Base-by-base conservation (phyloP, 1,139 yeast genomes). In the Wickerhamomyces sp. region DNA sequence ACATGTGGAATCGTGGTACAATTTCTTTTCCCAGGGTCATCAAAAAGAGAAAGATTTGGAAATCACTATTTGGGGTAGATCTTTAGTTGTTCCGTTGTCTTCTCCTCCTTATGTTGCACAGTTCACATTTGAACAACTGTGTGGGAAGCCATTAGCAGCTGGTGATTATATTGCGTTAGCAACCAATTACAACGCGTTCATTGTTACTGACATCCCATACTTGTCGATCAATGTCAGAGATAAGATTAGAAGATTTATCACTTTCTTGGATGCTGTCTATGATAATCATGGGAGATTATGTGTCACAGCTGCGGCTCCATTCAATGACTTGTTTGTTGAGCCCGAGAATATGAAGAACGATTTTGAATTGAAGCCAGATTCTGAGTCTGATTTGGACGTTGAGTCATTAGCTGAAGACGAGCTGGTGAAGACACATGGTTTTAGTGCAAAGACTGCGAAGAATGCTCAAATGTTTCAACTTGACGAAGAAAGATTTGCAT, bases 401-500 rank as follows among this genome's bases (percentile, higher is more conserved):
- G 49, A 41, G 4, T 50, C 52, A 6, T 39, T 56, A 4, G 75
- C 73, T 34, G 69, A 78, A 49, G 89, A 84, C 55, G 81, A 78
- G 30, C 69, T 84, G 62, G 86, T 83, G 30, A 73, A 73, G 11
- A 76, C 80, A 50, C 88, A 84, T 61, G 95, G 93, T 1, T 83
- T 85, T 52, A 87, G 84, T 54, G 78, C 81, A 51, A 81, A 80
- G 52, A 72, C 84, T 45, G 88, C 93, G n/a, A 77, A 83, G 55
- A 80, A 83, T 61, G 86, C 94, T 1, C 71, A 85, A 34, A 80
- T 89, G 80, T 91, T 93, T 68, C 86, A 85, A 39, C 69, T 85
- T 7, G 98, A 90, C 63, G 99, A 93, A 65, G 99, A 93, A 66
- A 78, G 84, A 64, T 93, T 93, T 71, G 99, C 99, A 14, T 93